Evolutionary conservation across 306 rosid species (phyloP).

Genomic region (Begonia fuchsioides): DNA sequence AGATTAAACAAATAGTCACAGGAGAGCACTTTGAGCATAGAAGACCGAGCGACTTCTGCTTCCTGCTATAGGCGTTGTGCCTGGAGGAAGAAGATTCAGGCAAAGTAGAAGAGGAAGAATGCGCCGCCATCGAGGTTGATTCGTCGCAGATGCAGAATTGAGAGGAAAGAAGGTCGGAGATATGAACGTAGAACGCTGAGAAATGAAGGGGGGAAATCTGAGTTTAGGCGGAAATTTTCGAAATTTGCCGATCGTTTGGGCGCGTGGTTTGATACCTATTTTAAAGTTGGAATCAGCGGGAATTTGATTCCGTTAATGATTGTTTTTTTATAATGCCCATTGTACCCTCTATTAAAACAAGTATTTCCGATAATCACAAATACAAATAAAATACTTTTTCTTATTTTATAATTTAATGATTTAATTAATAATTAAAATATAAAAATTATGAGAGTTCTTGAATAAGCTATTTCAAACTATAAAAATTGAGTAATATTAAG

Average conservation of each 20-base stretch:
- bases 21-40: conserved; percentile 53
- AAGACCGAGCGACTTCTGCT: conserved; percentile 42
- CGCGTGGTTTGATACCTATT: conserved; percentile 3
- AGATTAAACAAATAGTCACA: not conserved
- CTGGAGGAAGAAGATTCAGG: conserved; percentile 29
- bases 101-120: conserved; percentile 18
- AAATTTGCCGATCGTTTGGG: not conserved
- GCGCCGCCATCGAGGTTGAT: conserved; percentile 18
- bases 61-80: conserved; percentile 33
- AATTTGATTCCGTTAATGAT: conserved; percentile 7
- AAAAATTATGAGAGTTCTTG: too few relatives aligned
- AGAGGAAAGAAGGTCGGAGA: not conserved
- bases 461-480: too few relatives aligned
- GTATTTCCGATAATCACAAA: too few relatives aligned
- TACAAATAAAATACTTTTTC: too few relatives aligned
- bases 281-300: conserved; percentile 26
- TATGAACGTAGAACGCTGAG: not conserved
- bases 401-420: too few relatives aligned
- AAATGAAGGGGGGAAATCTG: not conserved
- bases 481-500: too few relatives aligned
- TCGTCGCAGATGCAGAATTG: conserved; percentile 7
- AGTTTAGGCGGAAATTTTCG: conserved; percentile 1
- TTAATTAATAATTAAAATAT: too few relatives aligned
- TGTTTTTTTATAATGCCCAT: too few relatives aligned
- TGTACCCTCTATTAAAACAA: too few relatives aligned